Evolutionary conservation across 257 asterid species (phyloP).

Genomic region (Solanum lycopersicoides): DNA sequence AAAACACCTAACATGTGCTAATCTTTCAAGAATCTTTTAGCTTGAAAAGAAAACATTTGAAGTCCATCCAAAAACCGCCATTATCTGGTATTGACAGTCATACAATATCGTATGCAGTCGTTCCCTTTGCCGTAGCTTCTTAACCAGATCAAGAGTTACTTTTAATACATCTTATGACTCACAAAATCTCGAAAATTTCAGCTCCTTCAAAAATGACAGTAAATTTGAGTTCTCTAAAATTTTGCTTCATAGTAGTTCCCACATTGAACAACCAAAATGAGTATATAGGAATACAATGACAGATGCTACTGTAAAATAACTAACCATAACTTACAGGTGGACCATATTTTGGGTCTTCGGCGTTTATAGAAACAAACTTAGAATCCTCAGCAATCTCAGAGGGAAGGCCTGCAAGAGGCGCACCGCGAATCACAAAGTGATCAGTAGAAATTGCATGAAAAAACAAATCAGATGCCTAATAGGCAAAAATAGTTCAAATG

Average conservation of each 20-base stretch:
- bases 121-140: not conserved
- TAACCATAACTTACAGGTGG: conserved; percentile 90
- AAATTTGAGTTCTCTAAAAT: not conserved
- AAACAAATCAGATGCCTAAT: not conserved
- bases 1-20: not conserved
- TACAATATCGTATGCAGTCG: not conserved
- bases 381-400: conserved; percentile 67
- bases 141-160: not conserved
- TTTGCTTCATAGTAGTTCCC: not conserved
- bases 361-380: conserved; percentile 67
- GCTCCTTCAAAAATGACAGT: not conserved
- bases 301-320: conserved; percentile 15
- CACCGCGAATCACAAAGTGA: not conserved
- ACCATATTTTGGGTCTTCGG: conserved; percentile 66
- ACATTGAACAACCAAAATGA: not conserved
- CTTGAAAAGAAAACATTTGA: not conserved
- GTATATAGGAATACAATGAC: not conserved
- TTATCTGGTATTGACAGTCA: not conserved
- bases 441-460: not conserved
- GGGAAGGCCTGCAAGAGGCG: conserved; percentile 47
- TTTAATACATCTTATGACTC: not conserved
- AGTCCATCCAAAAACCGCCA: not conserved
- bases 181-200: not conserved
- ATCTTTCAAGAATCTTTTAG: not conserved
- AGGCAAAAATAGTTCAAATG: not conserved